Percentiles rank a stretch among this genome's conserved stretches.
Evolutionary conservation across 2,329 filamentous ascomycete genomes (phyloP).

Genomic region (Proliferodiscus dingleyae): DNA sequence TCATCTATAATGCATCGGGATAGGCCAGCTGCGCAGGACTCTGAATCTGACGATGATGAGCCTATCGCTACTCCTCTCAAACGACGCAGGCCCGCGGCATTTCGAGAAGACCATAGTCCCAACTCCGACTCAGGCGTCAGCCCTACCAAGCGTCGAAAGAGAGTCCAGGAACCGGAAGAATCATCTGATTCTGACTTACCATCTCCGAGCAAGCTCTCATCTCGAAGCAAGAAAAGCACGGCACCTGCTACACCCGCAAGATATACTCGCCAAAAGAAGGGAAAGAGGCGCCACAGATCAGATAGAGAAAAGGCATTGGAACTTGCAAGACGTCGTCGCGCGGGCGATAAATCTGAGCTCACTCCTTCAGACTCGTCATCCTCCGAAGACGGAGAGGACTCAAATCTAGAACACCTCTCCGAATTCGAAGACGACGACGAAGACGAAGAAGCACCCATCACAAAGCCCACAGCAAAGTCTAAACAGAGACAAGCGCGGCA

Average conservation of each 20-base stretch:
- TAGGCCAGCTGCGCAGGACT: neutral
- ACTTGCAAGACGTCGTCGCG: conserved; percentile 35
- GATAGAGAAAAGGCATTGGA: conserved; percentile 39
- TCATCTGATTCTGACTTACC: conserved; percentile 8
- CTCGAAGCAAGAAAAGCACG: neutral
- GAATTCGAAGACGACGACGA: conserved; percentile 46
- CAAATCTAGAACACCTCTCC: conserved; percentile 38
- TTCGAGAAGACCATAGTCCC: conserved; percentile 4
- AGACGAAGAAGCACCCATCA: conserved; percentile 13
- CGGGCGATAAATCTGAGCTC: conserved; percentile 37
- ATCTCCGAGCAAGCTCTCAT: conserved; percentile 1
- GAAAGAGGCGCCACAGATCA: conserved; percentile 29
- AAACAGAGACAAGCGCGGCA: conserved; percentile 3
- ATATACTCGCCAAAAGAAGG: conserved; percentile 19
- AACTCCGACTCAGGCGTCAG: conserved; percentile 4
- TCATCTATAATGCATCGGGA: conserved; percentile 12
- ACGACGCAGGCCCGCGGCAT: conserved; percentile 7
- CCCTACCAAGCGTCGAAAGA: conserved; percentile 2
- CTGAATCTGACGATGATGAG: conserved; percentile 7
- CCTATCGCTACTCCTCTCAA: conserved; percentile 11
- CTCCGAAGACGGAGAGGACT: conserved; percentile 19
- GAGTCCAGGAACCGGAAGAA: neutral
- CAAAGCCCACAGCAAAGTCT: conserved; percentile 4
- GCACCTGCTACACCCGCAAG: conserved; percentile 3
- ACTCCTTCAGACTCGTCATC: conserved; percentile 33